A percentile compares a stretch with the other conserved stretches of the same genome.
These are phyloP conservation scores for Euphorbia schlechtendalii DNA, from an alignment of 441 rosid genomes.

Conservation along the genomic window DNA sequence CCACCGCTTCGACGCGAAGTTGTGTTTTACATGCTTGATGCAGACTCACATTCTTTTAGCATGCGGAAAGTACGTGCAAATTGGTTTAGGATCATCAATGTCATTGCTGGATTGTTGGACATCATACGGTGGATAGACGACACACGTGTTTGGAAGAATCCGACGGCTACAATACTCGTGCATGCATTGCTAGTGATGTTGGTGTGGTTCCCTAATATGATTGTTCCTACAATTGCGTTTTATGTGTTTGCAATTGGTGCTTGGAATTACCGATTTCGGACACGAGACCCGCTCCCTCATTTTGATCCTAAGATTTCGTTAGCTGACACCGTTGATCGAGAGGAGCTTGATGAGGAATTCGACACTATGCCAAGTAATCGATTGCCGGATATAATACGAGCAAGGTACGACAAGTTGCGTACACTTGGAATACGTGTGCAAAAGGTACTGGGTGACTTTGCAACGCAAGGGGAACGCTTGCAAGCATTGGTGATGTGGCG, in stretches of 20 bases:
- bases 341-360: slow-evolving; percentile 87
- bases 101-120: slow-evolving; percentile 72
- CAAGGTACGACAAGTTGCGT: slow-evolving; percentile 69
- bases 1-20: slow-evolving; percentile 74
- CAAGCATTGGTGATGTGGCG: slow-evolving; percentile 93
- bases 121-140: slow-evolving; percentile 74
- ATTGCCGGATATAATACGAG: slow-evolving; percentile 48
- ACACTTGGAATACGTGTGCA: slow-evolving; percentile 68
- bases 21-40: slow-evolving; percentile 74
- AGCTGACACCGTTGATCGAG: slow-evolving; percentile 61
- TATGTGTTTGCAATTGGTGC: slow-evolving; percentile 69
- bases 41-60: slow-evolving; percentile 80
- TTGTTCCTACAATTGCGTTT: slow-evolving; percentile 63
- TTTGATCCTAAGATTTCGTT: slow-evolving; percentile 65
- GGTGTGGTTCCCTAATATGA: slow-evolving; percentile 86
- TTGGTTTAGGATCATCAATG: slow-evolving; percentile 76
- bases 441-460: slow-evolving; percentile 76
- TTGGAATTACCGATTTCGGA: slow-evolving; percentile 76
- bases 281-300: slow-evolving; percentile 64
- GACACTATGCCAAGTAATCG: slow-evolving; percentile 63
- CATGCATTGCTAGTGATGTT: slow-evolving; percentile 62
- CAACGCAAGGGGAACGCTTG: slow-evolving; percentile 81
- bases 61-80: slow-evolving; percentile 83
- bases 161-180: slow-evolving; percentile 63
- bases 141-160: slow-evolving; percentile 74